Base-by-base conservation (phyloP, 2,329 filamentous ascomycete genomes). In the Curvularia sp. region DNA sequence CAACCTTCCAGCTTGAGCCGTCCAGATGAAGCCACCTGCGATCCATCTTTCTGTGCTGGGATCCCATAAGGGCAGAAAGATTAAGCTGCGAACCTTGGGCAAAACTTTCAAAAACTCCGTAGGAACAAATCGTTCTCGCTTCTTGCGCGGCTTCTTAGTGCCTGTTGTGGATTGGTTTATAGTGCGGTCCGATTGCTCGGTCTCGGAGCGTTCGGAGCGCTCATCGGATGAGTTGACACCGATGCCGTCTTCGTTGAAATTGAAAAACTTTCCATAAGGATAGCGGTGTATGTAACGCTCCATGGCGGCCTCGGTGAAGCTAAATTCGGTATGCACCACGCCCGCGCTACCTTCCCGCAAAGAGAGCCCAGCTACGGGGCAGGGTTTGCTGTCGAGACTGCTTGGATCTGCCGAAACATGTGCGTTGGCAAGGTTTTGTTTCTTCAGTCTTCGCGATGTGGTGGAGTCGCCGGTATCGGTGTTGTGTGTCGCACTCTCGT, bases 41-140 rank as follows among this genome's bases (percentile, higher is more conserved):
- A 71, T 68, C 68, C 74, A 78, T 42, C 71, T 60, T 30, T 75
- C 72, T 0, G 68, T 67, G 0, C 66, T 65, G 5, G 70, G 75
- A 50, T 78, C 74, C 70, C 74, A 77, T 6, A 79, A 51, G 2
- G 76, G 77, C 22, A 77, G 58, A 46, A 77, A 75, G 4, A 77
- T 71, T 12, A 78, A 60, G 47, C 71, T 76, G 33, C 74, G 63
- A 1, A 76, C 75, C 46, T 68, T 71, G 4, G 74, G 75, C 28
- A 76, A 56, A 10, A 73, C 67, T 31, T 67, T 68, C 10, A 75
- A 52, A 22, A 76, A 69, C 43, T 76, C 73, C 3, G 63, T 72
- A 0, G 73, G 74, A 12, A 75, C 67, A 30, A 75, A 74, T 12
- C 63, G 65, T 20, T 75, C 72, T 48, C 66, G 68, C 49, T 64